phyloP scores from a whole-genome alignment of 1,284 basidiomycete species.

The Anthracocystis panici-leucophaei region DNA sequence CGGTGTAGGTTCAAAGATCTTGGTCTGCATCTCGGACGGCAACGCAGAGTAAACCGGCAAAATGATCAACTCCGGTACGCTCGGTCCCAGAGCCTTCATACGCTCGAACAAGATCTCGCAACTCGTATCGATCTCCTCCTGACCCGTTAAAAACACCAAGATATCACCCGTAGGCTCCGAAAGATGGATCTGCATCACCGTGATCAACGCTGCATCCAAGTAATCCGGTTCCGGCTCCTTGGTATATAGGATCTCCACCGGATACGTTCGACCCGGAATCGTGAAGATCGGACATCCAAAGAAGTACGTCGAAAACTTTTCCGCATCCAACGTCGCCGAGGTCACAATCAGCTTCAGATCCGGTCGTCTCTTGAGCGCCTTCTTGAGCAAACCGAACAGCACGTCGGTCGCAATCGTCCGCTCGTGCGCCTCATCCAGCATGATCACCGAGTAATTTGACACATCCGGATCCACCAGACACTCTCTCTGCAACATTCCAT shows the following conservation, averaged over 20 bases:
- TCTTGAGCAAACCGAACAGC: constrained; percentile 94
- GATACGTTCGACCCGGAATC: constrained; percentile 98
- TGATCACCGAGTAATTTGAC: constrained; percentile 91
- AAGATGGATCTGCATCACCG: constrained; percentile 98
- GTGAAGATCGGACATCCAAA: constrained; percentile 98
- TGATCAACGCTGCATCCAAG: constrained; percentile 96
- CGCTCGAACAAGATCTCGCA: constrained; percentile 98
- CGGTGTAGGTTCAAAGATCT: constrained; percentile 97
- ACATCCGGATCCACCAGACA: constrained; percentile 94
- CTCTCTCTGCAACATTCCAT: constrained; percentile 98
- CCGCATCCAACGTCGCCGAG: constrained; percentile 97
- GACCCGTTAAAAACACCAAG: constrained; percentile 95
- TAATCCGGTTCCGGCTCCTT: constrained; percentile 99
- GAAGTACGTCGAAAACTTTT: constrained; percentile 99
- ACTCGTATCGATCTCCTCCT: constrained; percentile 95
- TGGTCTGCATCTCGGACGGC: constrained; percentile 95
- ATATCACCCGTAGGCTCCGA: constrained; percentile 97
- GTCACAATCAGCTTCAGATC: constrained; percentile 98
- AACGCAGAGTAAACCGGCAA: constrained; percentile 97
- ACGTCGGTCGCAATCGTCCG: constrained; percentile 98
- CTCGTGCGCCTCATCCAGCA: constrained; percentile 99
- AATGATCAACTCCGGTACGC: constrained; percentile 95
- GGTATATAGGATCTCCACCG: constrained; percentile 96
- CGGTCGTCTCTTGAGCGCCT: constrained; percentile 90
- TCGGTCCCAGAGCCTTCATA: constrained; percentile 96